Evolutionary conservation across 768 basidiomycete species (phyloP).

Genomic region (Suillus lakei): DNA sequence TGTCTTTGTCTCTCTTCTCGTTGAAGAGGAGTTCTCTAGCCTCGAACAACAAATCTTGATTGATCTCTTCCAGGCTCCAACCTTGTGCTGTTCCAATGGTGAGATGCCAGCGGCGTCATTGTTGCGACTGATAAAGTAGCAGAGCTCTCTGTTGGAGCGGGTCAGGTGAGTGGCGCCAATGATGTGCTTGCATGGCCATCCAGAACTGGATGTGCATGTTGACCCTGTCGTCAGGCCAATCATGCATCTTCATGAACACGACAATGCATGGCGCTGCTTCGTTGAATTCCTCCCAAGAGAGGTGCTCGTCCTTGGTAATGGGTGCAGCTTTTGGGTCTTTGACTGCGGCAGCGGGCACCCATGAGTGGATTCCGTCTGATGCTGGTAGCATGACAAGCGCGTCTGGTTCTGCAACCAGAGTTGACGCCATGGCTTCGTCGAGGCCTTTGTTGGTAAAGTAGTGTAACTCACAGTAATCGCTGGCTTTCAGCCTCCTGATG

Average conservation of each 20-base stretch:
- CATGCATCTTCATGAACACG: slow-evolving; percentile 8
- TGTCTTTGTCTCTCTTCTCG: too few relatives aligned
- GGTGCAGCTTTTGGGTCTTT: neutral
- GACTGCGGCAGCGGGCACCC: neutral
- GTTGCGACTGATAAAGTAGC: slow-evolving; percentile 19
- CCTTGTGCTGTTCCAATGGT: neutral
- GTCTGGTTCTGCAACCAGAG: neutral
- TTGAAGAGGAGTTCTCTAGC: neutral
- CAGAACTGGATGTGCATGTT: slow-evolving; percentile 19
- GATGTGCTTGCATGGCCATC: too few relatives aligned
- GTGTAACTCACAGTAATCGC: neutral
- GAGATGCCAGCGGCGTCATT: slow-evolving; percentile 14
- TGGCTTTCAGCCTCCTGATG: neutral
- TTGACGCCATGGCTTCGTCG: neutral
- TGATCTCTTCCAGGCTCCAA: slow-evolving; percentile 3
- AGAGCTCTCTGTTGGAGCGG: slow-evolving; percentile 9
- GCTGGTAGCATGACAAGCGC: neutral
- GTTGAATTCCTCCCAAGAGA: slow-evolving; percentile 9
- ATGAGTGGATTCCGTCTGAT: neutral
- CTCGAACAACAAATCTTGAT: neutral
- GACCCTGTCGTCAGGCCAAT: slow-evolving; percentile 12
- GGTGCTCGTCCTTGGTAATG: neutral
- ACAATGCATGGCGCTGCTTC: slow-evolving; percentile 15
- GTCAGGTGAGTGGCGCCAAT: neutral
- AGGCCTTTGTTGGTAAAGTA: slow-evolving; percentile 6